Conservation (phyloP, 2,329 filamentous ascomycete genomes). For the Fusarium redolens region DNA sequence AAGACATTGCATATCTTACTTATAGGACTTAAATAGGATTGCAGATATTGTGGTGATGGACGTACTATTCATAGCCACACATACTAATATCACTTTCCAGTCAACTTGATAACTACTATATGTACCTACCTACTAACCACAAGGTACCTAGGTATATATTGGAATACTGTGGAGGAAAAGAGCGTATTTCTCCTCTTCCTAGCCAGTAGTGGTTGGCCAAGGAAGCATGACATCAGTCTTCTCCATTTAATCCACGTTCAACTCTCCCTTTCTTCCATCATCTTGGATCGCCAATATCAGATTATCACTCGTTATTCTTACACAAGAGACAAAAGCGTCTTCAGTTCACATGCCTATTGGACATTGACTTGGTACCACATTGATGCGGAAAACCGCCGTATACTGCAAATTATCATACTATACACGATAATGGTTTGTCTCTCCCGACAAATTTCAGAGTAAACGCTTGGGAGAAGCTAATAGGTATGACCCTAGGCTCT, state of each 20-base stretch:
- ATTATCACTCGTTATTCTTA: background rate
- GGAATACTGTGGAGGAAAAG: background rate
- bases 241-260: background rate
- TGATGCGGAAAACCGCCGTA: background rate
- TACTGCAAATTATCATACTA: background rate
- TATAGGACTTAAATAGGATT: background rate
- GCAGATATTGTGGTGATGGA: background rate
- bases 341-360: background rate
- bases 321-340: background rate
- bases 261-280: background rate
- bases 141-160: too few relatives aligned
- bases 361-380: background rate
- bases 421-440: constrained; percentile 19
- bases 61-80: background rate
- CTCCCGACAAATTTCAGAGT: too few relatives aligned
- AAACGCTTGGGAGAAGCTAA: constrained; percentile 5
- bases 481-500: constrained; percentile 47
- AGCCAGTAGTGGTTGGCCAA: too few relatives aligned
- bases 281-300: background rate
- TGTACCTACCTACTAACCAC: background rate
- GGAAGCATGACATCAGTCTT: constrained; percentile 28
- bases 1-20: background rate
- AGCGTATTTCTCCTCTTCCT: background rate
- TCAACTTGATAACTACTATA: background rate
- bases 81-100: too few relatives aligned